These are phyloP conservation scores for Suillus fuscotomentosus DNA, from an alignment of 768 basidiomycete species.

Conservation along the genomic window DNA sequence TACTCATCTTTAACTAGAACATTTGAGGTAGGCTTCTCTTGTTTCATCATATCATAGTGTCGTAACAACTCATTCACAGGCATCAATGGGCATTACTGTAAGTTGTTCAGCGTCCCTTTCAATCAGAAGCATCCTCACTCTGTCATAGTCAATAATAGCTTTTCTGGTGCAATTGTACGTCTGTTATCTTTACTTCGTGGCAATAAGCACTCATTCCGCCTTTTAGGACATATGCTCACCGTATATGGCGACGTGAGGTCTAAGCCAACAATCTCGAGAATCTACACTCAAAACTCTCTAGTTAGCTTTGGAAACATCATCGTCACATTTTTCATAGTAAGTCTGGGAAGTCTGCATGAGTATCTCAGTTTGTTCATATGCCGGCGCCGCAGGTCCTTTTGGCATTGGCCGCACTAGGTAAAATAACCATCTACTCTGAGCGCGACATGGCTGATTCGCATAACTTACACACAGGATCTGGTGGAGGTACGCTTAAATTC, in stretches of 20 bases:
- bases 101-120: neutral
- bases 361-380: neutral
- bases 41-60: neutral
- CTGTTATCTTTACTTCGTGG: neutral
- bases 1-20: neutral
- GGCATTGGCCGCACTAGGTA: conserved; percentile 29
- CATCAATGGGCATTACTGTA: conserved; percentile 35
- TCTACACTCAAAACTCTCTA: conserved; percentile 5
- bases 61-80: conserved; percentile 17
- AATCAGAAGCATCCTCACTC: neutral
- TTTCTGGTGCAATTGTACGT: conserved; percentile 36
- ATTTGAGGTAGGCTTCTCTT: neutral
- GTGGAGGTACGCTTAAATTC: conserved; percentile 22
- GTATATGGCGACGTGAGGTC: conserved; percentile 35
- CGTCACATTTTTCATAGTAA: conserved; percentile 33
- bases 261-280: neutral
- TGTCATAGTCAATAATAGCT: conserved; percentile 29
- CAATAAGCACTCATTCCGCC: neutral
- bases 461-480: conserved; percentile 19
- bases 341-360: conserved; percentile 3
- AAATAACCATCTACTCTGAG: neutral
- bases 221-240: conserved; percentile 35
- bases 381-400: conserved; percentile 19
- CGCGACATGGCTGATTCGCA: neutral
- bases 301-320: conserved; percentile 31